Percentiles rank a stretch among this genome's conserved stretches.
Conservation (phyloP, 768 basidiomycete genomes). For the Myochromella boudieri region DNA sequence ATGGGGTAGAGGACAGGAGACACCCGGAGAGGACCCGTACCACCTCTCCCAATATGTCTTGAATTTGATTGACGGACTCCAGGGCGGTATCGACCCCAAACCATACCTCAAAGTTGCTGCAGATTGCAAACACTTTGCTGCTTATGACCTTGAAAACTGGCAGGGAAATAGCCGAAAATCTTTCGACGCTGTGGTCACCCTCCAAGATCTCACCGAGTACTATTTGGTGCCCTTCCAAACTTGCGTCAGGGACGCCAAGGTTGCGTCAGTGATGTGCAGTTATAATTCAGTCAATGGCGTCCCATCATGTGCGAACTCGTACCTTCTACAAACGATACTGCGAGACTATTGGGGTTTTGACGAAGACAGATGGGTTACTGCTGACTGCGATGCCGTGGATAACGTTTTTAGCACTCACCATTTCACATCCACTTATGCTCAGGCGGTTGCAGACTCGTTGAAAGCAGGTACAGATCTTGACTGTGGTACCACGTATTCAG, state of each 20-base stretch:
- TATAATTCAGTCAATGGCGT: conserved; percentile 64
- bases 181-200: conserved; percentile 53
- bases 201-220: conserved; percentile 56
- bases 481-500: conserved; percentile 48
- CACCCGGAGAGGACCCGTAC: conserved; percentile 60
- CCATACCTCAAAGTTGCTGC: conserved; percentile 52
- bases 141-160: conserved; percentile 61
- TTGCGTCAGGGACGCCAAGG: conserved; percentile 62
- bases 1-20: conserved; percentile 64
- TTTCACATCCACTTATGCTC: conserved; percentile 40
- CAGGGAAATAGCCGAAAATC: conserved; percentile 45
- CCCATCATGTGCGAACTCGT: conserved; percentile 53
- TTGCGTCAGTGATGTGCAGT: conserved; percentile 61
- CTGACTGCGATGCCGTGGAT: conserved; percentile 55
- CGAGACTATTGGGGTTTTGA: conserved; percentile 53
- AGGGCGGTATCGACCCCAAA: conserved; percentile 55
- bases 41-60: conserved; percentile 53
- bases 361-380: conserved; percentile 53
- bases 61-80: conserved; percentile 52
- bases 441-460: conserved; percentile 50
- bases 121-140: conserved; percentile 63
- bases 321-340: conserved; percentile 50
- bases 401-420: conserved; percentile 53
- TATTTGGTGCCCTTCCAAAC: conserved; percentile 57
- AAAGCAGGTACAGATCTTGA: conserved; percentile 57